These are phyloP conservation scores for Camelina sativa DNA, from an alignment of 345 rosid genomes.

Conservation along the genomic window DNA sequence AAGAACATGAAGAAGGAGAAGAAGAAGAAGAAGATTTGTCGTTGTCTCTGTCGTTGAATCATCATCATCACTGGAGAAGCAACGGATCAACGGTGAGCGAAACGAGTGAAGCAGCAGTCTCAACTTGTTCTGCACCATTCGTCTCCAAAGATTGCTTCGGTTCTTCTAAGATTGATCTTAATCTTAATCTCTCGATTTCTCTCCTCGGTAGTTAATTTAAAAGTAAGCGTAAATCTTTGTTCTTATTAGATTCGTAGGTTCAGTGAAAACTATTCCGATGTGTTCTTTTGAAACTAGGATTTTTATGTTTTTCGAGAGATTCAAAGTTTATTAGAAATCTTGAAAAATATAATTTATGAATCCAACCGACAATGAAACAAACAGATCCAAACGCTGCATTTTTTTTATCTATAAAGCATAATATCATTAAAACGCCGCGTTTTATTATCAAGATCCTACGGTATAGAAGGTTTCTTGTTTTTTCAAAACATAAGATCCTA, in stretches of 20 bases:
- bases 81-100: slow-evolving; percentile 66
- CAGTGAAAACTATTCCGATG: slow-evolving; percentile 23
- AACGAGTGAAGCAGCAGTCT: slow-evolving; percentile 70
- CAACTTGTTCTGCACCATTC: slow-evolving; percentile 50
- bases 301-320: slow-evolving; percentile 19
- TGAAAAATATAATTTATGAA: slow-evolving; percentile 17
- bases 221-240: not conserved
- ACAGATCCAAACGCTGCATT: slow-evolving; percentile 13
- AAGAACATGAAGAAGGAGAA: slow-evolving; percentile 18
- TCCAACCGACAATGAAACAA: not conserved
- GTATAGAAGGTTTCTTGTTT: no score
- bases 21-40: slow-evolving; percentile 49
- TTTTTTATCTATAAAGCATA: not conserved
- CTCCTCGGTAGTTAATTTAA: slow-evolving; percentile 57
- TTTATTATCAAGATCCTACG: not conserved
- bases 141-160: slow-evolving; percentile 48
- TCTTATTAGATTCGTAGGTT: slow-evolving; percentile 30
- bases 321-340: slow-evolving; percentile 21
- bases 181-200: slow-evolving; percentile 75
- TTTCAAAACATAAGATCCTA: no score
- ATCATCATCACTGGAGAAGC: slow-evolving; percentile 52
- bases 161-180: slow-evolving; percentile 49
- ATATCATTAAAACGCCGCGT: not conserved
- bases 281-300: slow-evolving; percentile 10
- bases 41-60: slow-evolving; percentile 57